Evolutionary conservation across 1,284 basidiomycete genomes (phyloP).

Genomic region (Schizopora paradoxa): DNA sequence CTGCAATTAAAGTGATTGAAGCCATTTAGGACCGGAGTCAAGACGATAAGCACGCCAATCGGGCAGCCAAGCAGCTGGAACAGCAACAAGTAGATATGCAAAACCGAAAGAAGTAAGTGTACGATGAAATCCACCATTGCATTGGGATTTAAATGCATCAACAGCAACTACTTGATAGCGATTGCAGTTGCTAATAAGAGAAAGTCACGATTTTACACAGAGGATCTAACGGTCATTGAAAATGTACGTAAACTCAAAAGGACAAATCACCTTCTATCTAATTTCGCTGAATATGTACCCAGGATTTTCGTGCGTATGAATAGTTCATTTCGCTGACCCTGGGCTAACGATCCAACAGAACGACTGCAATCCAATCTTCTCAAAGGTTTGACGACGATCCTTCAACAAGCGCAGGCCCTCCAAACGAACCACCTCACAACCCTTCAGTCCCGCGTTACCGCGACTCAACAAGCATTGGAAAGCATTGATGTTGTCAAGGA

Average conservation of each 20-base stretch:
- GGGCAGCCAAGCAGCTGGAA: constrained; percentile 65
- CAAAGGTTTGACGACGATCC: constrained; percentile 45
- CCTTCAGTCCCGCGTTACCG: constrained; percentile 43
- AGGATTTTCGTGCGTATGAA: constrained; percentile 18
- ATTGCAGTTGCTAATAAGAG: constrained; percentile 60
- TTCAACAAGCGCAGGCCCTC: constrained; percentile 53
- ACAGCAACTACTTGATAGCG: constrained; percentile 66
- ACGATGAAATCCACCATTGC: constrained; percentile 5
- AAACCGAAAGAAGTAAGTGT: constrained; percentile 69
- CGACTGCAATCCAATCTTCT: constrained; percentile 57
- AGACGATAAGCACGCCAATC: constrained; percentile 72
- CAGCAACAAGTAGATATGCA: constrained; percentile 72
- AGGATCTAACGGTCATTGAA: constrained; percentile 63
- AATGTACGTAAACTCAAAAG: constrained; percentile 47
- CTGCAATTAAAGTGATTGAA: background rate
- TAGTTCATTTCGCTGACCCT: constrained; percentile 44
- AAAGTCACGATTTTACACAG: constrained; percentile 64
- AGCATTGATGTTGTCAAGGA: constrained; percentile 53
- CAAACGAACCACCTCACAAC: constrained; percentile 53
- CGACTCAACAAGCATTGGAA: constrained; percentile 42
- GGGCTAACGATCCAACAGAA: constrained; percentile 38
- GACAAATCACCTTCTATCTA: constrained; percentile 11
- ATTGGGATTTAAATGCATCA: constrained; percentile 6
- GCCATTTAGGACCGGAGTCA: constrained; percentile 50
- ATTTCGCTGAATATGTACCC: too few relatives aligned